Evolutionary conservation across 805 yeast genomes (phyloP), one percentile per base, ranked within the genome.

Genomic region (Babjeviella inositovora): DNA sequence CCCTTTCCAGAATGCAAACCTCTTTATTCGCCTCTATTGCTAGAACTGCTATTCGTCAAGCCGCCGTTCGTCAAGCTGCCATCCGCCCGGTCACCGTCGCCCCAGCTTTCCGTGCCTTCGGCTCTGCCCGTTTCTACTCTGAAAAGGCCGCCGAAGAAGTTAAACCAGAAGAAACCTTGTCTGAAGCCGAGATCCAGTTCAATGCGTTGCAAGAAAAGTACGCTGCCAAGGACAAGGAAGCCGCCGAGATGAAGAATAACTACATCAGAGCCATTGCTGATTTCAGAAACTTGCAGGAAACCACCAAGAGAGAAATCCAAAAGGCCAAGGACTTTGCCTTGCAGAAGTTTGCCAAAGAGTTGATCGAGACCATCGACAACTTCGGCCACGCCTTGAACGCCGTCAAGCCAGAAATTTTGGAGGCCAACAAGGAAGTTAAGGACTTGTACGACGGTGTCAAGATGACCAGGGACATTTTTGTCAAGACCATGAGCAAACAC

Each of bases 271-370:
- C 93, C 13, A 64, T 82, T 27, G 94, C 95, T 13, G 96, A 84
- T 48, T 85, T 82, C 72, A 70, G 93, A 39, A 82, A 80, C 52
- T 59, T 84, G 38, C 96, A 84, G 57, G 87, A 79, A 43, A 72
- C 85, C 24, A 81, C 95, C 29, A 76, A 79, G 53, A 65, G 79
- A 37, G 95, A 85, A 45, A 58, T 79, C 26, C 75, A 77, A 51
- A 79, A 79, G 54, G 82, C 94, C 25, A 74, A 62, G 43, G 94
- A 81, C 42, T 84, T 73, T 53, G 95, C 95, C 1, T 59, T 85
- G 33, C 93, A 84, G 50, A 84, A 81, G 50, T 84, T 84, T 45
- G 90, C 93, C 33, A 76, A 70, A 49, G 96, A 84, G 36, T 62
- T 84, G 43, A 60, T 84, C 37, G 95, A 84, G 42, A 75, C 93